These are phyloP conservation scores for Pythium pyrilobum DNA, from an alignment of 352 stramenopile species.

Conservation along the genomic window DNA sequence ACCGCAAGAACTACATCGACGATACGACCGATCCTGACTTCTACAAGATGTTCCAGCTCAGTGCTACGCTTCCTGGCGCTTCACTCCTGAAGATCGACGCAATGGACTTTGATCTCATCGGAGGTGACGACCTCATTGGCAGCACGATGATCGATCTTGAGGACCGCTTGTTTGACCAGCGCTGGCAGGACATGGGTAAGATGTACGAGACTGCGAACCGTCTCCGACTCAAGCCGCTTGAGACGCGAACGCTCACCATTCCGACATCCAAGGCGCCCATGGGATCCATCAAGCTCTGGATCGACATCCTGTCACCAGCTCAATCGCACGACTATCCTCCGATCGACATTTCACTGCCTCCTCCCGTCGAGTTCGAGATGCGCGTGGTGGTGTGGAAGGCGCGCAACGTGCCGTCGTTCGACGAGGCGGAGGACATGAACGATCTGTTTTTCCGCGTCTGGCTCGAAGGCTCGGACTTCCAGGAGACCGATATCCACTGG, in stretches of 20 bases:
- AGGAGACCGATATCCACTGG: slow-evolving; percentile 94
- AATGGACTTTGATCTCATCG: slow-evolving; percentile 89
- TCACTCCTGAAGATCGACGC: slow-evolving; percentile 85
- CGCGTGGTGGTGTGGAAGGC: slow-evolving; percentile 92
- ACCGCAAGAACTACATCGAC: slow-evolving; percentile 89
- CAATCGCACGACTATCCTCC: slow-evolving; percentile 76
- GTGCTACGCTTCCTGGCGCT: slow-evolving; percentile 78
- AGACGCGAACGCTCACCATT: slow-evolving; percentile 82
- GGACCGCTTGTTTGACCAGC: slow-evolving; percentile 88
- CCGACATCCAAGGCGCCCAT: slow-evolving; percentile 80
- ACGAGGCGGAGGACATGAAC: slow-evolving; percentile 88
- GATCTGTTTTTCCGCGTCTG: slow-evolving; percentile 91
- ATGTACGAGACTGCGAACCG: slow-evolving; percentile 78
- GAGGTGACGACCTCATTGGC: slow-evolving; percentile 90
- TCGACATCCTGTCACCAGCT: slow-evolving; percentile 85
- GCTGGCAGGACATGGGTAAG: slow-evolving; percentile 85
- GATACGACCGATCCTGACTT: slow-evolving; percentile 87
- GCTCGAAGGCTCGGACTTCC: slow-evolving; percentile 75
- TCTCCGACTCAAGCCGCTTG: slow-evolving; percentile 62
- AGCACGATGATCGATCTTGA: slow-evolving; percentile 92
- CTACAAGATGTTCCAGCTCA: slow-evolving; percentile 89
- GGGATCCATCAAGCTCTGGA: slow-evolving; percentile 83
- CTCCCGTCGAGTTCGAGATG: slow-evolving; percentile 86
- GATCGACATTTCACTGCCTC: slow-evolving; percentile 82
- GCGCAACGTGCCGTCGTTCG: slow-evolving; percentile 83